A percentile compares a stretch with the other conserved stretches of the same genome.
Conservation (phyloP, 192 early-diverging fungal species). For the Geosiphon pyriformis region DNA sequence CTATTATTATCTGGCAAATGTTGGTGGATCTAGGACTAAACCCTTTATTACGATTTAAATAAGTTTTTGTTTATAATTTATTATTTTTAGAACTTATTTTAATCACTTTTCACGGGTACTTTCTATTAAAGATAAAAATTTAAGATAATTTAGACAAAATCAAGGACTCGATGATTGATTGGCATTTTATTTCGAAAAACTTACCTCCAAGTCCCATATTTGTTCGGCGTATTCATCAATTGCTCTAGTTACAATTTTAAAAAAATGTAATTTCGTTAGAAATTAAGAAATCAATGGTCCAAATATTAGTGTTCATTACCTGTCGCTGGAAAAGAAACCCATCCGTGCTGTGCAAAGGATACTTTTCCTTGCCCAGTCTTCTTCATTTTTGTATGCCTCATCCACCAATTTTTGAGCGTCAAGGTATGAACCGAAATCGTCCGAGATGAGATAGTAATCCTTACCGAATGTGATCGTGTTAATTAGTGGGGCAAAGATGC, state of each 20-base stretch:
- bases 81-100: no score
- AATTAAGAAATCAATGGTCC: background rate
- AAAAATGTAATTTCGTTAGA: background rate
- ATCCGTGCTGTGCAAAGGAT: slow-evolving; percentile 87
- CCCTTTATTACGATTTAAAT: no score
- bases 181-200: no score
- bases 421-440: slow-evolving; percentile 85
- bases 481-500: slow-evolving; percentile 72
- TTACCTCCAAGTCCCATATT: slow-evolving; percentile 63
- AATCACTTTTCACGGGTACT: no score
- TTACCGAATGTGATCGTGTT: slow-evolving; percentile 75
- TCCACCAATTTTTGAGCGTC: slow-evolving; percentile 78
- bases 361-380: slow-evolving; percentile 82
- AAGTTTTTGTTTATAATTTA: no score
- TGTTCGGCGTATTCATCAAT: slow-evolving; percentile 89
- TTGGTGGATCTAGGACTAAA: no score
- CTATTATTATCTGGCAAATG: no score
- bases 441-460: slow-evolving; percentile 83
- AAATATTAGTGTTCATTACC: background rate
- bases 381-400: slow-evolving; percentile 75
- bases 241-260: slow-evolving; percentile 50
- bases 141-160: no score
- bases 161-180: no score
- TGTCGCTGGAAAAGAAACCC: slow-evolving; percentile 39
- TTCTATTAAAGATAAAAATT: no score